Evolutionary conservation across 306 rosid genomes (phyloP), one percentile per base, ranked within the genome.

Genomic region (Vicia faba): DNA sequence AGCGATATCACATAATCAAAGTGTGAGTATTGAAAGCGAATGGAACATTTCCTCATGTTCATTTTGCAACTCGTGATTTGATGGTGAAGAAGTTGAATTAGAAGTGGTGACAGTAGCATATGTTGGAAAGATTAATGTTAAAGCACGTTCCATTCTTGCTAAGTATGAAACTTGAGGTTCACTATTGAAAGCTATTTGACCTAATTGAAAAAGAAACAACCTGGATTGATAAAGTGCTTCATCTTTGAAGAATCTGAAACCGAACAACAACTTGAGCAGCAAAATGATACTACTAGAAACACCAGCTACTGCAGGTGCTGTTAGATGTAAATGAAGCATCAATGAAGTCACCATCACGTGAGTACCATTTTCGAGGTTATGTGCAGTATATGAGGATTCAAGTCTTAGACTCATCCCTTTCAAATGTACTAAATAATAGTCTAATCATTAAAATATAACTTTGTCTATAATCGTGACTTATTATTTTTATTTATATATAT

Each of bases 181-280:
- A 0, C 26, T 9, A 2, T 20, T 29, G 59, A 77, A 79, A 2
- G 76, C 82, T 4, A 82, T 87, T 13, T 67, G 86, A 13, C 78
- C 45, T 29, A 87, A 20, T 9, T 76, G 83, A 66, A 87, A 87
- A n/a, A 85, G 66, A 71, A 87, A 85, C 18, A 84, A 71, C 72
- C 84, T 81, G 0, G 84, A 77, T 7, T 66, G 75, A 51, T 79
- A 25, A 14, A 75, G 36, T 0, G 78, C 73, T 8, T 83, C 78
- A 2, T 72, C 78, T 4, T 67, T 68, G 28, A 77, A 69, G 4
- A 81, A 0, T 15, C 77, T 40, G 69, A 79, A 62, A 38, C 79
- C 73, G 38, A 76, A 28, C 5, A 80, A 69, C 14, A 87, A 2
- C 69, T 83, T 87, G 5, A 87, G 75, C 0, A 75, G 2, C 3